phyloP scores from a whole-genome alignment of 805 yeast species.

The Tanozyma kutaoensis region DNA sequence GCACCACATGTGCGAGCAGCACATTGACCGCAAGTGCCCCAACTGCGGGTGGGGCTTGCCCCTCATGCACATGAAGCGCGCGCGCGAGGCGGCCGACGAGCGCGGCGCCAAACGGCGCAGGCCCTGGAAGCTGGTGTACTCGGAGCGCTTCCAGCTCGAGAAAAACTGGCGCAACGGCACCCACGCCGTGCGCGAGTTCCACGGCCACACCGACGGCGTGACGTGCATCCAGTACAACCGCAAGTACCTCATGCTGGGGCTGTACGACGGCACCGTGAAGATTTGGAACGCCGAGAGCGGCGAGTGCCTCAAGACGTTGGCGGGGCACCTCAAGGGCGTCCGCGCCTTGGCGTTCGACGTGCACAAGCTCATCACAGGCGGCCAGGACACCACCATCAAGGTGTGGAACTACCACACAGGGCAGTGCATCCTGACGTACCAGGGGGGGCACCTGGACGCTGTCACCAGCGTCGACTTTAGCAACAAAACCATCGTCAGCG shows the following conservation, averaged over 20 bases:
- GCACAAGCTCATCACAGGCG: slow-evolving; percentile 83
- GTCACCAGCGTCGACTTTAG: slow-evolving; percentile 76
- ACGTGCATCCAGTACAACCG: slow-evolving; percentile 76
- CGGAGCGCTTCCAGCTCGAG: slow-evolving; percentile 84
- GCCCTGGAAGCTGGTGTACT: slow-evolving; percentile 93
- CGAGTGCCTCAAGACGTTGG: slow-evolving; percentile 57
- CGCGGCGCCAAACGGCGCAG: slow-evolving; percentile 17
- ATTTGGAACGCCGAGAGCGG: slow-evolving; percentile 90
- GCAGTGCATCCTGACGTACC: slow-evolving; percentile 82
- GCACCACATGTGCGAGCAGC: slow-evolving; percentile 98
- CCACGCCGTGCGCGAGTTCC: slow-evolving; percentile 47
- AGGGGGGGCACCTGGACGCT: slow-evolving; percentile 84
- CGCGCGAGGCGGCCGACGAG: slow-evolving; percentile 26
- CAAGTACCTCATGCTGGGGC: slow-evolving; percentile 71
- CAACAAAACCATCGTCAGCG: slow-evolving; percentile 75
- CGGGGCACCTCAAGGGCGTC: slow-evolving; percentile 86
- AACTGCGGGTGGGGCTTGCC: slow-evolving; percentile 99
- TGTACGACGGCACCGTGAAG: slow-evolving; percentile 80
- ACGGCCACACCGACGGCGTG: slow-evolving; percentile 84
- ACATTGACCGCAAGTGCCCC: slow-evolving; percentile 93
- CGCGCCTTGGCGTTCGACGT: slow-evolving; percentile 76
- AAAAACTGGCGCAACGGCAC: slow-evolving; percentile 88
- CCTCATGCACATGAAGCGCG: slow-evolving; percentile 75
- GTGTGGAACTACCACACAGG: slow-evolving; percentile 97
- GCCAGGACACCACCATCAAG: slow-evolving; percentile 79